These are phyloP conservation scores for Herpetomonas samuelpessoai DNA, from an alignment of 208 protist species.

Conservation along the genomic window DNA sequence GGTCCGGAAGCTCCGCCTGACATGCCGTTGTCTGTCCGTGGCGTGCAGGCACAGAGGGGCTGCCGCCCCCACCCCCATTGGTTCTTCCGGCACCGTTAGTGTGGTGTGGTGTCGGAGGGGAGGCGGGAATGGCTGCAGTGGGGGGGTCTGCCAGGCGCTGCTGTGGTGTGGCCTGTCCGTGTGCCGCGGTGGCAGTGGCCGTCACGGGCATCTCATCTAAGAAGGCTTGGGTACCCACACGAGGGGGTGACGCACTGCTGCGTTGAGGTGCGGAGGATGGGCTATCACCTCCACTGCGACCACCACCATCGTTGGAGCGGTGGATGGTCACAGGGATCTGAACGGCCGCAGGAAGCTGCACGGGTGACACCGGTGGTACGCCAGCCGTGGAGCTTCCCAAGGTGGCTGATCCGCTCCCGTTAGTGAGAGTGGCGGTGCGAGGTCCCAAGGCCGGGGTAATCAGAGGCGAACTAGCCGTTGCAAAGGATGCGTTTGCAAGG, in stretches of 20 bases:
- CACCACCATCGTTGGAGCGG: too few species aligned
- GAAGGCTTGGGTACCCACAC: neutral
- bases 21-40: neutral
- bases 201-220: neutral
- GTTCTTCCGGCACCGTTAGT: neutral
- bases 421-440: neutral
- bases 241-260: neutral
- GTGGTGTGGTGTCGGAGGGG: neutral
- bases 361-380: neutral
- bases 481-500: neutral
- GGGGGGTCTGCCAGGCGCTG: neutral
- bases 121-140: neutral
- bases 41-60: neutral
- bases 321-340: neutral
- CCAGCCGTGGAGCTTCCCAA: neutral
- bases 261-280: neutral
- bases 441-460: slow-evolving; percentile 15
- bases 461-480: slow-evolving; percentile 6
- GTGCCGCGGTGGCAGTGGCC: neutral
- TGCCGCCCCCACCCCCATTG: too few species aligned
- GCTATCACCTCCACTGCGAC: neutral
- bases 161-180: too few species aligned
- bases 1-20: slow-evolving; percentile 33
- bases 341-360: too few species aligned
- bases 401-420: neutral